Base-by-base conservation (phyloP, 768 basidiomycete genomes). In the Pilatotrama ljubarskyi region DNA sequence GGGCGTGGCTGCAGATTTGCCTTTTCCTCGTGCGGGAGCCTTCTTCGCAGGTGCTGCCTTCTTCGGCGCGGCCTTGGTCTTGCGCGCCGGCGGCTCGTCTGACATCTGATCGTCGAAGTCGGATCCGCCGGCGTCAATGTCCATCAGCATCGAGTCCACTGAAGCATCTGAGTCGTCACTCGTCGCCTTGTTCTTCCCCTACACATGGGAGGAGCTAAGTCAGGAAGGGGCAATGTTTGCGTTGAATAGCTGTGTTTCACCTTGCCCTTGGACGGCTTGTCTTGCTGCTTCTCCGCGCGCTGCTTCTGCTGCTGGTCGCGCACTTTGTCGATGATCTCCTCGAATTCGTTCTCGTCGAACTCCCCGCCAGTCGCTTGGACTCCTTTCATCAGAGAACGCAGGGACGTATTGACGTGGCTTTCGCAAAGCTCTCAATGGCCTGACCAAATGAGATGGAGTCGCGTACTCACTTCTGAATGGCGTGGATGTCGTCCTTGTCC, bases 401-500 rank as follows among this genome's bases (percentile, higher is more conserved):
- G 69, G 3, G 84, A 78, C 40, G 73, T 76, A 29, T 69, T 73
- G 10, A 93, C 91, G 72, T 93, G 91, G 43, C 91, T 93, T 55
- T 36, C 25, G 44, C 7, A 26, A 35, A 13, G 3, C n/a, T 1
- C 22, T 54, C 26, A 54, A 17, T 22, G 13, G 15, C 40, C 13
- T 8, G 29, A 11, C 13, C 38, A 1, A 2, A 24, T 26, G 20
- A 24, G 15, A n/a, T 29, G 51, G 18, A 35, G 32, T 36, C 5
- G 35, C n/a, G 14, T 4, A 82, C 90, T 64, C 64, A 95, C 94
- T 78, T 82, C 64, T 87, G 84, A 69, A 99, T 96, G 9, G 96
- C 93, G 77, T 95, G 91, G 26, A 84, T 86, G 72, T 97, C 95
- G 69, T 98, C 96, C 80, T 99, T 99, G 73, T 98, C 95, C 59